These are phyloP conservation scores for Saturnispora kantuleensis DNA, from an alignment of 805 yeast genomes.

Conservation along the genomic window DNA sequence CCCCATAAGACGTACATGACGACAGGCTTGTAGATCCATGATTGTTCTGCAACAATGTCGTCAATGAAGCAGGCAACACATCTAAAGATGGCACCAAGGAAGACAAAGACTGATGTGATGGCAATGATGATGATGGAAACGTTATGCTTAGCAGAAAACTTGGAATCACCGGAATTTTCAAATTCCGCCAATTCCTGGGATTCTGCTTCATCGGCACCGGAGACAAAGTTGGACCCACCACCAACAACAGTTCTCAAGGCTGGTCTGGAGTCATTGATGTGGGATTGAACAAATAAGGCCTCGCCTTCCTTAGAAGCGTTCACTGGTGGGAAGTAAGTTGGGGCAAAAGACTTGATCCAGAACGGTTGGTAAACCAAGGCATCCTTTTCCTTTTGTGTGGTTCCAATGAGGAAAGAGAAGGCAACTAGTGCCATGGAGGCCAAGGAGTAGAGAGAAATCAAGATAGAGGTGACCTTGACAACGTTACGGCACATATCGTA, in stretches of 20 bases:
- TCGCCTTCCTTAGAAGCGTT: conserved; percentile 34
- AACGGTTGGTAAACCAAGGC: conserved; percentile 58
- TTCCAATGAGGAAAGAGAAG: conserved; percentile 44
- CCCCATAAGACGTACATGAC: conserved; percentile 67
- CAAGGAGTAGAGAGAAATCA: conserved; percentile 41
- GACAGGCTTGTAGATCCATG: conserved; percentile 42
- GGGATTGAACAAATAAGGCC: conserved; percentile 15
- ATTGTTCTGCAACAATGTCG: conserved; percentile 23
- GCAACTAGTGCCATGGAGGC: conserved; percentile 40
- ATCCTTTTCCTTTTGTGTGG: conserved; percentile 40
- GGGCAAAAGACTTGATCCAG: conserved; percentile 62
- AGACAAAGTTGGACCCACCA: conserved; percentile 15
- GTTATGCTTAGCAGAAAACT: conserved; percentile 35
- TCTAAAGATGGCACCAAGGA: conserved; percentile 43
- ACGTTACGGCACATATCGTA: conserved; percentile 45
- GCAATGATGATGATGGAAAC: conserved; percentile 37
- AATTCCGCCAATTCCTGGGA: conserved; percentile 16
- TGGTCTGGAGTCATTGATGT: conserved; percentile 13
- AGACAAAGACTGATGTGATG: conserved; percentile 38
- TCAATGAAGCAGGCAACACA: conserved; percentile 36
- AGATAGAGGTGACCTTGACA: conserved; percentile 40
- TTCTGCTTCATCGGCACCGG: conserved; percentile 11
- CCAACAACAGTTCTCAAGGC: conserved; percentile 24
- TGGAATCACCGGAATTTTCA: conserved; percentile 16
- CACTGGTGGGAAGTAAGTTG: conserved; percentile 49